phyloP scores from a whole-genome alignment of 148 eudicot species.

The Chenopodium formosanum region DNA sequence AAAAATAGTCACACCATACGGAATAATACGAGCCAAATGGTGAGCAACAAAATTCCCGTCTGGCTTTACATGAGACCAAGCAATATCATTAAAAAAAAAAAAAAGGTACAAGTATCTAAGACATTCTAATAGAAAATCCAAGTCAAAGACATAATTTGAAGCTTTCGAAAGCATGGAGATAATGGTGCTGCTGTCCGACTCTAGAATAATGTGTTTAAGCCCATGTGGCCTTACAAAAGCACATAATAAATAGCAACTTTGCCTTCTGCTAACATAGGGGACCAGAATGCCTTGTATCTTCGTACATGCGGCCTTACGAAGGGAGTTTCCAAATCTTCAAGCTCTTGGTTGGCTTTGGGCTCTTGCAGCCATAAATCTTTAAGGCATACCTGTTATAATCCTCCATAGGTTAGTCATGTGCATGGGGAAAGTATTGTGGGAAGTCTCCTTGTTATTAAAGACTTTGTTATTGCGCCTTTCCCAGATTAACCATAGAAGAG shows the following conservation, averaged over 20 bases:
- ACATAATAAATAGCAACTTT: too few species aligned
- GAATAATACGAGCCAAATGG: background rate
- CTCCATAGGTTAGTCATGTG: background rate
- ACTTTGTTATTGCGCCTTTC: background rate
- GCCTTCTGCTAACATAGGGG: background rate
- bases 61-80: background rate
- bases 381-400: background rate
- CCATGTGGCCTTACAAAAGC: background rate
- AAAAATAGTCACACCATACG: background rate
- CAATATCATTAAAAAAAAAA: too few species aligned
- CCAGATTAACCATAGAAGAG: background rate
- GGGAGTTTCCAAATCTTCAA: background rate
- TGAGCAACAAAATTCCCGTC: background rate
- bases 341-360: background rate
- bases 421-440: background rate
- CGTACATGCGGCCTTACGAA: accelerated
- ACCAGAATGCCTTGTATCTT: background rate
- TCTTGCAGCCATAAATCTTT: background rate
- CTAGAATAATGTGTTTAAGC: too few species aligned
- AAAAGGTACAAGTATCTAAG: too few species aligned
- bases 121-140: background rate
- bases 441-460: too few species aligned
- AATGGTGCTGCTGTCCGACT: too few species aligned
- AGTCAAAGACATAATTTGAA: background rate
- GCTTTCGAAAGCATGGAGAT: too few species aligned